Conservation (phyloP, 2,329 filamentous ascomycete species). For the Aspergillus amoenus region DNA sequence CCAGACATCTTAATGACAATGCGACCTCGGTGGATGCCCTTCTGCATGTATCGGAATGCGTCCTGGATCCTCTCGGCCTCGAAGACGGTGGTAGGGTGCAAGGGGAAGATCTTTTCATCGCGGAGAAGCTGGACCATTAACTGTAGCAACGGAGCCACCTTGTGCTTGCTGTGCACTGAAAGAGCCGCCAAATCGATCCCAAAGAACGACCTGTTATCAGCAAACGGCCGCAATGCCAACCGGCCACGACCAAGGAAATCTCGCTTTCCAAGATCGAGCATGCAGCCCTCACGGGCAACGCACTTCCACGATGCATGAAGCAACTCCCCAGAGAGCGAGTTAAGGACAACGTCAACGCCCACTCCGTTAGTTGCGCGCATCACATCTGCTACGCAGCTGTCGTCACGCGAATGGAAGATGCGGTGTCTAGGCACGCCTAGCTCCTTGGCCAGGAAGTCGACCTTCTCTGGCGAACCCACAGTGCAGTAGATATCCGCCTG, state of each 20-base stretch:
- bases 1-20: constrained; percentile 32
- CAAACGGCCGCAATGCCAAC: background rate
- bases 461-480: constrained; percentile 5
- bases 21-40: constrained; percentile 40
- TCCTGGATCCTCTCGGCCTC: background rate
- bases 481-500: constrained; percentile 27
- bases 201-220: background rate
- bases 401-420: background rate
- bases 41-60: constrained; percentile 33
- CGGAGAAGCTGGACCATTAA: background rate
- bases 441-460: background rate
- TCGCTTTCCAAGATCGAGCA: background rate
- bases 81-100: background rate
- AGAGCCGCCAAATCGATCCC: background rate
- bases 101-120: background rate
- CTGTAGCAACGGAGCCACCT: background rate
- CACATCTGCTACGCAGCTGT: background rate
- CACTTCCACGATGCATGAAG: background rate
- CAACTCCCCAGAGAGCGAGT: background rate
- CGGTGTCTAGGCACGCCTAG: background rate
- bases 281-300: background rate
- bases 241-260: background rate
- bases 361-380: background rate
- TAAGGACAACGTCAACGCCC: background rate
- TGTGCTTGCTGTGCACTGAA: background rate